Evolutionary conservation across 257 asterid species (phyloP).

Genomic region (Striga asiatica): DNA sequence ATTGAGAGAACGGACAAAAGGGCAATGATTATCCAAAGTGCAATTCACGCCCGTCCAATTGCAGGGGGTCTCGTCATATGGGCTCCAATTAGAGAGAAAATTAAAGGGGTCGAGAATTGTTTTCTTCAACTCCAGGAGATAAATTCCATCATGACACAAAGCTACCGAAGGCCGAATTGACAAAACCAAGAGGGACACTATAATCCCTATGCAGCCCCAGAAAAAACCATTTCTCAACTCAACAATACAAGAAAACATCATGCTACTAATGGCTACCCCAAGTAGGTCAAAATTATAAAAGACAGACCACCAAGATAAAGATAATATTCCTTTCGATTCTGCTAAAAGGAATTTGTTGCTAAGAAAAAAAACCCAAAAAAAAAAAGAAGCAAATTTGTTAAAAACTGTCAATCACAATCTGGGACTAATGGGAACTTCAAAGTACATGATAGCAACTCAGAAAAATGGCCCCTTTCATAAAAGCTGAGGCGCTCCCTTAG

Average conservation of each 20-base stretch:
- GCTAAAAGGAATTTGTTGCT: no score
- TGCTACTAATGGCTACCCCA: constrained; percentile 20
- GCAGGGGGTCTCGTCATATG: constrained; percentile 60
- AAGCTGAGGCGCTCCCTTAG: no score
- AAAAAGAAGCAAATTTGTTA: no score
- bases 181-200: constrained; percentile 7
- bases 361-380: no score
- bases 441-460: constrained; percentile 10
- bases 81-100: constrained; percentile 54
- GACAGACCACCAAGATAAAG: not conserved
- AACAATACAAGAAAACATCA: constrained; percentile 31
- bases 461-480: not conserved
- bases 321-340: no score
- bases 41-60: constrained; percentile 77
- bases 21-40: constrained; percentile 29
- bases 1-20: constrained; percentile 55
- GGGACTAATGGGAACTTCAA: constrained; percentile 14
- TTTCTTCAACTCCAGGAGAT: constrained; percentile 61
- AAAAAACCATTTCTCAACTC: constrained; percentile 28
- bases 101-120: constrained; percentile 33
- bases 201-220: constrained; percentile 27
- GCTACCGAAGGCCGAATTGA: constrained; percentile 36
- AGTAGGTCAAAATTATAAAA: constrained; percentile 13
- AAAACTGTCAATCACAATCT: constrained; percentile 18
- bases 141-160: constrained; percentile 51